Base-by-base conservation (phyloP, 2,329 filamentous ascomycete species). In the Trichoderma simmonsii region DNA sequence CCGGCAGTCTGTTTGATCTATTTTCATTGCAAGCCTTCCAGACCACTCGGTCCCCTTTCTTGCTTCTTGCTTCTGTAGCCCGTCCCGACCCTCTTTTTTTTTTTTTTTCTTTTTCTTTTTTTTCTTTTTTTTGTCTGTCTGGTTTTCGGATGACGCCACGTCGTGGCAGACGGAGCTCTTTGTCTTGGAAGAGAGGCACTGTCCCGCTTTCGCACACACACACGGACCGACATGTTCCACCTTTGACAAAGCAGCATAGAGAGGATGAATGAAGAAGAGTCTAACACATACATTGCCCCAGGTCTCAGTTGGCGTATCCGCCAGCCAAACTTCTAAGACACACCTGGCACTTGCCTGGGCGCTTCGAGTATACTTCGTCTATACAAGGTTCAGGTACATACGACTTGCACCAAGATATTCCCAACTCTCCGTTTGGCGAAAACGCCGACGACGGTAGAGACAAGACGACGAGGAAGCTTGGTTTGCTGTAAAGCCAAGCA, bases 251-350 rank as follows among this genome's bases (percentile, higher is more conserved):
- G 60, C 11, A 62, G 43, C 59, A 51, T 21, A 56, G 34, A 60
- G 34, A 48, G n/a, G 43, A 51, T 51, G 32, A 57, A 57, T 57
- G 59, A 62, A 63, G 59, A 62, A 63, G 34, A 57, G 68, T 63
- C 68, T 70, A 70, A 70, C 68, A 70, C 67, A 64, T 15, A 6
- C 39, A 43, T 70, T 70, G 68, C 56, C 68, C 60, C 60, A 70
- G 60, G 68, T 70, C 60, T 70, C 68, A 64, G 66, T 61, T 59
- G 21, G n/a, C 18, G 68, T 39, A 70, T 57, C 32, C 67, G 28
- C 43, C 67, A 63, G 32, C 15, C 36, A 59, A 51, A 32, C 24
- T 14, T 30, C 11, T 2, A 30, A 59, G 54, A 59, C 24, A 59
- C 26, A 57, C 54, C 3, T n/a, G 26, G 15, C 26, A 30, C 62